Evolutionary conservation across 352 stramenopile genomes (phyloP), one percentile per base, ranked within the genome.

Genomic region (Pythium monospermum): DNA sequence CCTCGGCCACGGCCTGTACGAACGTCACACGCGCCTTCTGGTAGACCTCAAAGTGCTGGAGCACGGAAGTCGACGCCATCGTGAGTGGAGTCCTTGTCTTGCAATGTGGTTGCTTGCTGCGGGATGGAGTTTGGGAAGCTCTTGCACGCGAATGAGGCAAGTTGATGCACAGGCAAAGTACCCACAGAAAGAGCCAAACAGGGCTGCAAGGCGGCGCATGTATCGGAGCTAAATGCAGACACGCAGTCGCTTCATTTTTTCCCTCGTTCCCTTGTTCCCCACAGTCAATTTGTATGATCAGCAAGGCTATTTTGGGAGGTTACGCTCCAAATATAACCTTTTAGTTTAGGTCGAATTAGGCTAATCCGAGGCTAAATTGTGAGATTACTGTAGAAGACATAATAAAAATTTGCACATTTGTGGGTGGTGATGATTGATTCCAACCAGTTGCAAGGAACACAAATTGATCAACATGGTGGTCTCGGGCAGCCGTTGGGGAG

Each of bases 1-100:
- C 88, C 48, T 98, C 93, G 6, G 93, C 92, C 23, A 98, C 88
- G 10, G 88, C 83, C 67, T 98, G 91, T 23, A 97, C 92, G 68
- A 98, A 98, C 19, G 83, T 95, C 53, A 98, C 91, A 21, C 93
- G 85, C 13, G 91, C 87, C 67, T 98, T 98, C 44, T 98, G 93
- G 67, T 98, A 98, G 49, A 92, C 83, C 56, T 98, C 93, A 69
- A 98, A 98, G 66, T 96, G 84, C 72, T 96, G 88, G 21, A 97
- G 75, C 59, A 97, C 88, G 2, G 86, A 96, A 18, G 81, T 91
- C 31, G 80, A 91, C 36, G 80, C 81, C 83, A 94, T 94, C 16
- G 37, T 61, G 23, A n/a, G n/a, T 26, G 5, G 11, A 10, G 19
- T 22, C 37, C 4, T 47, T 22, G 19, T 22, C 7, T n/a, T 40